phyloP scores from a whole-genome alignment of 768 basidiomycete genomes.

The Mycena indigotica region DNA sequence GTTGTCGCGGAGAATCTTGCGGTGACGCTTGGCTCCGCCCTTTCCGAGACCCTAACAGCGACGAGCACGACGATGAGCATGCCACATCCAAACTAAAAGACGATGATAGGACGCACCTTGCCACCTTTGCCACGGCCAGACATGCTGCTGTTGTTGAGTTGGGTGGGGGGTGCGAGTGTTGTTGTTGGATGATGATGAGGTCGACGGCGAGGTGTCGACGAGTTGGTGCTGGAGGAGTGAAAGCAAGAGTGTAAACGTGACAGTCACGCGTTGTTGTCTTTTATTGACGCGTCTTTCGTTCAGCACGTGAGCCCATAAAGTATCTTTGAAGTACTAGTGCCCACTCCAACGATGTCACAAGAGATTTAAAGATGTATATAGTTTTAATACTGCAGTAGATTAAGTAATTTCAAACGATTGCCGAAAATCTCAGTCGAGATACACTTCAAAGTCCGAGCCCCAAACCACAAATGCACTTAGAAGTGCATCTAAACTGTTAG shows the following conservation, averaged over 20 bases:
- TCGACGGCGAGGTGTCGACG: not conserved
- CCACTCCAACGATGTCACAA: too few relatives aligned
- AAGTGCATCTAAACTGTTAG: too few relatives aligned
- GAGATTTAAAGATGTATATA: too few relatives aligned
- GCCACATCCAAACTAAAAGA: not conserved
- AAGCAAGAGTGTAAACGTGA: not conserved
- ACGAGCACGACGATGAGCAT: not conserved
- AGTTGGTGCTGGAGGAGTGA: not conserved
- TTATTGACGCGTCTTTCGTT: not conserved
- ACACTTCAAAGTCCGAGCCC: too few relatives aligned
- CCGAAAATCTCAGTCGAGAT: too few relatives aligned
- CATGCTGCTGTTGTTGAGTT: not conserved
- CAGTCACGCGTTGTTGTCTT: not conserved
- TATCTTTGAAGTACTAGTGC: too few relatives aligned
- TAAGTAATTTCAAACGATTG: too few relatives aligned
- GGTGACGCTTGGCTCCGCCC: conserved; percentile 75
- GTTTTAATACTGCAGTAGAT: too few relatives aligned
- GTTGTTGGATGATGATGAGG: not conserved
- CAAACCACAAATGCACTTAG: not conserved
- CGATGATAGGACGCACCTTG: not conserved
- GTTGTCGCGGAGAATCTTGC: conserved; percentile 71
- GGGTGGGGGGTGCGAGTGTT: not conserved
- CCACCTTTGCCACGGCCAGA: conserved; percentile 1
- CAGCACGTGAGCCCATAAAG: too few relatives aligned
- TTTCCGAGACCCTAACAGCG: conserved; percentile 62